Percentiles rank a stretch among this genome's conserved stretches.
phyloP scores from a whole-genome alignment of 2,329 filamentous ascomycete genomes.

The Hysterium pulicare region DNA sequence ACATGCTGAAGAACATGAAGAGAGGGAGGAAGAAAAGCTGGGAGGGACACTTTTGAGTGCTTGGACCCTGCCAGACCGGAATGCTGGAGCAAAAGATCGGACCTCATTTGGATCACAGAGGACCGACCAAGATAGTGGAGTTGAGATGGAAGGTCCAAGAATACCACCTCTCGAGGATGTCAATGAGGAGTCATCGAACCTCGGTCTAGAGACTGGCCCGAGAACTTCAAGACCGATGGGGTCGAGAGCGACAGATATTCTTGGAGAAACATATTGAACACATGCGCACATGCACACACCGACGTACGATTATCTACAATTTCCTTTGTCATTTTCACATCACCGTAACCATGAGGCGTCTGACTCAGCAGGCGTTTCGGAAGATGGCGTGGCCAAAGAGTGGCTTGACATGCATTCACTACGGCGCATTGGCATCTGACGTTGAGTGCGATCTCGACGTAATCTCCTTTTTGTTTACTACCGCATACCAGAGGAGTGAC shows the following conservation, averaged over 20 bases:
- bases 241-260: conserved; percentile 18
- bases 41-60: conserved; percentile 33
- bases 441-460: background rate
- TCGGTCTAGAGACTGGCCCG: conserved; percentile 28
- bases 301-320: conserved; percentile 1
- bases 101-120: conserved; percentile 15
- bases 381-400: no score
- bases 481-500: no score
- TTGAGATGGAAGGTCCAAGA: conserved; percentile 33
- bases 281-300: background rate
- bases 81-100: conserved; percentile 15
- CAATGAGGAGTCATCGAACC: conserved; percentile 16
- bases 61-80: conserved; percentile 31
- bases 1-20: conserved; percentile 57
- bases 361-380: no score
- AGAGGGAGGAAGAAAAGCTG: conserved; percentile 19
- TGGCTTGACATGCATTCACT: no score
- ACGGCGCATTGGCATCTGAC: background rate
- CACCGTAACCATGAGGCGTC: no score
- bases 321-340: conserved; percentile 14
- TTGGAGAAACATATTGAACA: conserved; percentile 14
- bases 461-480: background rate
- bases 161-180: conserved; percentile 11
- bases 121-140: conserved; percentile 36
- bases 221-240: conserved; percentile 16